Base-by-base conservation (phyloP, 768 basidiomycete genomes). In the Boletus speciosus region DNA sequence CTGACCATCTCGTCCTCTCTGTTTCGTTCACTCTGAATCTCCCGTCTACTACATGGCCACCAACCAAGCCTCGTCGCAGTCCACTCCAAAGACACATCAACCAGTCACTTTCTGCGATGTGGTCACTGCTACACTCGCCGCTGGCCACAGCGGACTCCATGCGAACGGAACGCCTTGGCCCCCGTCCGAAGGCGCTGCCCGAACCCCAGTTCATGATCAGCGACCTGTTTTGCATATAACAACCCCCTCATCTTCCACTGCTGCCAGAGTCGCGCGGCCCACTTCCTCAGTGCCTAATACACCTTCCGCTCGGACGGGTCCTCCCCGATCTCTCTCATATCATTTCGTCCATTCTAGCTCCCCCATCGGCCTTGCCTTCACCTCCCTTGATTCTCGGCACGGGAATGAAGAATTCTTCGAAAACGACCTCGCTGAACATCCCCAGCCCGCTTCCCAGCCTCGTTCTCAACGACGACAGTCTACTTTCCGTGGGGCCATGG, bases 261-360 rank as follows among this genome's bases (percentile, higher is more conserved):
- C 55, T 6, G 34, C 23, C n/a, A 59, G 50, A 14, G 29, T 43
- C 12, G 41, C 27, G 38, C 56, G 58, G 49, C 50, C 58, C 36
- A 19, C 49, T 5, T 11, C 51, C 15, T 37, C 59, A 21, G 42
- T 59, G 2, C 68, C 58, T 34, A 59, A 67, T 46, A 83, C 85
- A 0, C 88, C 88, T 25, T 81, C 85, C 6, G 73, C 74, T 46
- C 76, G 88, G 48, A 89, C 87, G 5, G 88, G 88, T 12, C 86
- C 87, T 32, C 88, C 88, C 5, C 78, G 88, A 38, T 86, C 88
- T 0, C 73, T 89, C 27, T 86, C 86, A 3, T 86, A 81, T 64
- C 78, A 79, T 29, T 84, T 85, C 61, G 77, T 82, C 8, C 70
- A 78, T 32, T 74, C 82, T 2, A 70, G 66, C 19, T 78, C 83